Base-by-base conservation (phyloP, 75 land plant genomes). In the Picea glauca region DNA sequence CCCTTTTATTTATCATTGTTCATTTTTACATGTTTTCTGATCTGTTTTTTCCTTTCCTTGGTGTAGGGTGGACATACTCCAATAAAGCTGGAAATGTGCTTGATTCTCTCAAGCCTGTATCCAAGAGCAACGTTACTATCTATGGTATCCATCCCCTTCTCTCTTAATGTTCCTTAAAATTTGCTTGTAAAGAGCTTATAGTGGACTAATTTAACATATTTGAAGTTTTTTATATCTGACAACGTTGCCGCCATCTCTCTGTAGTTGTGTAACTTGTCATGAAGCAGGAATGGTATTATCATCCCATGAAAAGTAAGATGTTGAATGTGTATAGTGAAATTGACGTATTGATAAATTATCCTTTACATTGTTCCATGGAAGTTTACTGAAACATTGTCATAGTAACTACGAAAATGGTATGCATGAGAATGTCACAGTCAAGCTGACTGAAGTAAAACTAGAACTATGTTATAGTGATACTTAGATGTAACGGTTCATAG, bases 31-130 rank as follows among this genome's bases (percentile, higher is more conserved):
- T 78, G 67, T 30, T 78, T 78, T 43, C 38, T 65, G 30, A 58
- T 32, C 30, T 15, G 33, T 20, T 58, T 26, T 43, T 54, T 56
- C 20, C 58, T 56, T 17, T 21, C 21, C 21, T 33, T 14, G 60
- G 1, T 84, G 33, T 66, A 90, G 92, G 92, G 40, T 93, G 94
- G 94, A 90, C 93, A 30, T 90, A 85, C 79, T 90, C 94, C 56
- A 87, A 88, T 77, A 88, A 83, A 68, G 38, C 80, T 78, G 92
- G 94, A 13, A 77, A 72, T 79, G 77, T 87, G 40, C 72, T 93
- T 38, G 87, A 87, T 60, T 66, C 82, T 15, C 79, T 93, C 11
- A 87, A 81, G 75, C 94, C 94, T 15, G 79, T 11, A 20, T 64
- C 80, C n/a, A 88, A 76, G 65, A 91, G 84, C 80, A 75, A 83